Percentiles rank a stretch among this genome's conserved stretches.
phyloP scores from a whole-genome alignment of 306 rosid species.

The Prinsepia uniflora region DNA sequence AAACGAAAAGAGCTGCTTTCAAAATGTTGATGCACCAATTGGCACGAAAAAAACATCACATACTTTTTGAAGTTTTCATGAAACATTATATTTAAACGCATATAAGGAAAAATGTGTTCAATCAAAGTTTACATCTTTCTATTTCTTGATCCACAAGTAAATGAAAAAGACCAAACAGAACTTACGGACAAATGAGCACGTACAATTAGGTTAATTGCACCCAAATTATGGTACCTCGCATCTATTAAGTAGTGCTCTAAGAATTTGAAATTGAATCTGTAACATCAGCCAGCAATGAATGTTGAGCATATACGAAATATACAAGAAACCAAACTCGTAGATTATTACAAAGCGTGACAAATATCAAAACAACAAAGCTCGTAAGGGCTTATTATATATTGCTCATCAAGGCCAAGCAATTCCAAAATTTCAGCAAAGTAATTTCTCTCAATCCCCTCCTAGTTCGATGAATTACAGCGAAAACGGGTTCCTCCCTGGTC shows the following conservation, averaged over 20 bases:
- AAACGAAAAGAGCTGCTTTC: background rate
- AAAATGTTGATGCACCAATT: background rate
- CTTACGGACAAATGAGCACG: background rate
- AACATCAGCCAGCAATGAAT: constrained; percentile 24
- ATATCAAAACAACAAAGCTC: constrained; percentile 22
- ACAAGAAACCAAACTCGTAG: constrained; percentile 25
- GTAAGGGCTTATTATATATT: constrained; percentile 13
- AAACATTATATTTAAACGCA: too few relatives aligned
- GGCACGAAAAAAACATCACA: background rate
- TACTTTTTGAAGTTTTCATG: too few relatives aligned
- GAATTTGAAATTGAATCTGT: constrained; percentile 19
- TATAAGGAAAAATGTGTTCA: background rate
- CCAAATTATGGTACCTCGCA: background rate
- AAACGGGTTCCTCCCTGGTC: background rate
- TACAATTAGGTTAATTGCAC: background rate
- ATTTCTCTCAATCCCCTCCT: background rate
- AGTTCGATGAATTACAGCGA: constrained; percentile 23
- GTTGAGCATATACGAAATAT: background rate
- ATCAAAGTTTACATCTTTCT: background rate
- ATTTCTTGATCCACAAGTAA: background rate
- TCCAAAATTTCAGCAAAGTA: constrained; percentile 25
- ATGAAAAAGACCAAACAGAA: background rate
- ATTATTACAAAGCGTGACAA: constrained; percentile 29
- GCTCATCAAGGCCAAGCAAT: background rate
- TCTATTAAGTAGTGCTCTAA: background rate